phyloP scores from a whole-genome alignment of 2,329 filamentous ascomycete genomes.

The Arthrobotrys iridis region DNA sequence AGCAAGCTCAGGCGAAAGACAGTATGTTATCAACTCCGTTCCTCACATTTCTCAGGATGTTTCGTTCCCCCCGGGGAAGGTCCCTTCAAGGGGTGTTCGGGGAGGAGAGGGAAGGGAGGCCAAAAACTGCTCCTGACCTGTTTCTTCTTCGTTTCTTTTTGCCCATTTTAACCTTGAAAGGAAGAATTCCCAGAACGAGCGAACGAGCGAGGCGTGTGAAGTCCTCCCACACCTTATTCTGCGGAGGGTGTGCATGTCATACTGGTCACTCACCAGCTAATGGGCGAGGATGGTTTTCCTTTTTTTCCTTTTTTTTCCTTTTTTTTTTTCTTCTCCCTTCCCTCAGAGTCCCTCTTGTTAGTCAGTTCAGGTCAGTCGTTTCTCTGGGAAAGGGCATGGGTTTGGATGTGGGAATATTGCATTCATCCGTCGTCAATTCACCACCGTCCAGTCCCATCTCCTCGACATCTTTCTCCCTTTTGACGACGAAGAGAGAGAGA shows the following conservation, averaged over 20 bases:
- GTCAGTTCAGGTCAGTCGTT: background rate
- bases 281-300: constrained; percentile 22
- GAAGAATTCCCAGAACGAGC: constrained; percentile 39
- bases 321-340: background rate
- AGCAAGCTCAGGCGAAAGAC: constrained; percentile 45
- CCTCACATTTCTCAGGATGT: too few species aligned
- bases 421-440: constrained; percentile 35
- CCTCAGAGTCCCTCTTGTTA: background rate
- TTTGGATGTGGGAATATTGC: constrained; percentile 23
- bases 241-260: constrained; percentile 34
- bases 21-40: constrained; percentile 2
- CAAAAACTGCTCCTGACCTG: background rate
- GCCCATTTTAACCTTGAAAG: constrained; percentile 45
- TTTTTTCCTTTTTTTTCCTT: background rate
- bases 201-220: background rate
- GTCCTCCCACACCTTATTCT: constrained; percentile 27
- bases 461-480: background rate
- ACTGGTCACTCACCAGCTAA: constrained; percentile 16
- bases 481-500: background rate
- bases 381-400: background rate
- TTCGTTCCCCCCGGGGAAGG: background rate
- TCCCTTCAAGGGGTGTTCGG: background rate
- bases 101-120: background rate
- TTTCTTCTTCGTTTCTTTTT: constrained; percentile 43
- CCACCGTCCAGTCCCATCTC: constrained; percentile 6